Evolutionary conservation across 768 basidiomycete species (phyloP).

Genomic region (Trametes cingulata): DNA sequence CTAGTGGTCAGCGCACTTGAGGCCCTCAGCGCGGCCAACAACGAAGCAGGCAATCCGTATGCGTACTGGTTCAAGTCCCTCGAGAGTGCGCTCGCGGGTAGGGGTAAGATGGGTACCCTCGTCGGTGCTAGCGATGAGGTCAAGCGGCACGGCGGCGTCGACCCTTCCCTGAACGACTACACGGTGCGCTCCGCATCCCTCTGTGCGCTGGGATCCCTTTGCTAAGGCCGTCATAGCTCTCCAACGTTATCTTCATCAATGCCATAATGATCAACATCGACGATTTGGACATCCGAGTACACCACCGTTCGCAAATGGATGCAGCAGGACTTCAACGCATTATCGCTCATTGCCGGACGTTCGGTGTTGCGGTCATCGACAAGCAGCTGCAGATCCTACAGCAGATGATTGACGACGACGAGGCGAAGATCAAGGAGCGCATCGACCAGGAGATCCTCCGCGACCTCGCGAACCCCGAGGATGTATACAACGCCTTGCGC

Average conservation of each 20-base stretch:
- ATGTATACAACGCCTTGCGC: slow-evolving; percentile 83
- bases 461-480: slow-evolving; percentile 78
- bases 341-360: slow-evolving; percentile 64
- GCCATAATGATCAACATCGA: slow-evolving; percentile 64
- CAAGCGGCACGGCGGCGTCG: slow-evolving; percentile 61
- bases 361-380: slow-evolving; percentile 65
- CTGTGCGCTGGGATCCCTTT: not conserved
- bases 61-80: slow-evolving; percentile 89
- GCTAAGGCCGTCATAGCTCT: slow-evolving; percentile 42
- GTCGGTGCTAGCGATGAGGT: slow-evolving; percentile 96
- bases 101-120: slow-evolving; percentile 92
- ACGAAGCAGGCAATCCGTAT: slow-evolving; percentile 60
- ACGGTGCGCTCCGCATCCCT: slow-evolving; percentile 57
- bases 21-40: slow-evolving; percentile 65
- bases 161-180: slow-evolving; percentile 78
- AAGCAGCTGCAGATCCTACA: slow-evolving; percentile 65
- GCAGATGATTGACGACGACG: slow-evolving; percentile 69
- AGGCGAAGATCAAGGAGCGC: slow-evolving; percentile 66
- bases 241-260: slow-evolving; percentile 74
- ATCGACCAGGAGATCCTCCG: slow-evolving; percentile 75
- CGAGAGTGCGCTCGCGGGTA: slow-evolving; percentile 71
- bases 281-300: slow-evolving; percentile 82
- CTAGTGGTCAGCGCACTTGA: slow-evolving; percentile 78
- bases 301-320: slow-evolving; percentile 90
- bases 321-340: slow-evolving; percentile 78